Evolutionary conservation across 371 early-diverging fungal species (phyloP), one percentile per base, ranked within the genome.

Genomic region (Nematocida ausubeli): DNA sequence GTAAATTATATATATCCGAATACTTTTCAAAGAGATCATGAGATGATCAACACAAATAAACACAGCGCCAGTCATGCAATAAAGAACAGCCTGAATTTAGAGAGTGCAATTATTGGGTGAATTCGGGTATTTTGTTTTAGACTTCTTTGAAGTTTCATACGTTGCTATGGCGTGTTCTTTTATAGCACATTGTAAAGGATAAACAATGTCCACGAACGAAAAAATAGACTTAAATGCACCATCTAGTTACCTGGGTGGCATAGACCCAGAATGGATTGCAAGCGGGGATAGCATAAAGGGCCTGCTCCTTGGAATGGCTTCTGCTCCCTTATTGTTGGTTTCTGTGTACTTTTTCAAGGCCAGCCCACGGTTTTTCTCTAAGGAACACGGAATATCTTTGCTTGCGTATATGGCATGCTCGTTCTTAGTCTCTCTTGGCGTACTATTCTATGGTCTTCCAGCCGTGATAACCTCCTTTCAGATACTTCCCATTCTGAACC

Each of bases 271-370:
- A 9, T 47, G 26, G 51, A n/a, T 9, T 34, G 35, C 24, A 42
- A 26, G 30, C 35, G 37, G 51, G 30, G 63, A 62, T 16, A 26
- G 50, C 7, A 55, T 75, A 42, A 75, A 75, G 55, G 78, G 78
- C 2, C 54, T 75, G 9, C 58, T 75, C 5, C 35, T 63, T 24
- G 78, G 78, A 57, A 51, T 51, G 52, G 54, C 66, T 39, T 28
- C 66, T 24, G 40, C 56, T 4, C 78, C 78, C 22, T 39, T 75
- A 5, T 40, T 75, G n/a, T 35, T 75, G 14, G 66, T 75, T 37
- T 65, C 78, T 16, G 52, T 75, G 7, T 75, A 75, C 60, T 75
- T 75, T 57, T 75, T 75, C 40, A 75, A 75, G 34, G 78, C 78
- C 22, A 75, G 78, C 47, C 78, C 67, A 16, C 4, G 54, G 19